Base-by-base conservation (phyloP, 441 rosid genomes). In the Biscutella laevigata region DNA sequence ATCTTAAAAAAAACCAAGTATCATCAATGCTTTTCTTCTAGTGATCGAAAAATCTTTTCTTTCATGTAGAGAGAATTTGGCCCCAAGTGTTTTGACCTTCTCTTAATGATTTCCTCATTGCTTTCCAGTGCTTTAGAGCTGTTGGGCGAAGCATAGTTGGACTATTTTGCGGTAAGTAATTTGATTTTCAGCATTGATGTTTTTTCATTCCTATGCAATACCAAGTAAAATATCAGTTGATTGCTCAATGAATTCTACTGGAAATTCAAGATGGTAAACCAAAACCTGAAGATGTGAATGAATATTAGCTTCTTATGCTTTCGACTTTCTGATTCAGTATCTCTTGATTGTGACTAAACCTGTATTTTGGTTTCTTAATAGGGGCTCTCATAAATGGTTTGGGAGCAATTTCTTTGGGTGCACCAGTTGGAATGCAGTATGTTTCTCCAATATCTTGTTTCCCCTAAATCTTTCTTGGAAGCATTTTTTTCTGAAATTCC, bases 361-460 rank as follows among this genome's bases (percentile, higher is more conserved):
- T 62, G 7, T 30, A 28, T 37, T 43, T 57, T 51, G 8, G 38
- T 19, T 53, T 22, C 12, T 36, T 20, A 72, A 52, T 19, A 90
- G 95, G 95, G 33, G 95, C 92, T 43, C 27, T 83, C 3, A 6
- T 79, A 19, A 84, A 77, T 77, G 83, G 81, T 52, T 41, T 82
- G 54, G 92, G 91, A 77, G 89, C 92, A 15, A 50, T 86, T 65
- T 81, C 77, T 39, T 71, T 90, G 74, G 96, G 96, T 12, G 86
- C 95, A 57, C 96, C 96, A 26, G 67, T 86, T 39, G 88, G 86
- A 52, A 44, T 67, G 41, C 76, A 77, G 98, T 87, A 82, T 53
- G 80, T 77, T 67, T 50, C 64, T 24, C 19, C 53, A 39, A 34
- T 0, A 41, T 12, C 12, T 11, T 62, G 27, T 29, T 17, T 39